Base-by-base conservation (phyloP, 768 basidiomycete species). In the Mycena indigotica region DNA sequence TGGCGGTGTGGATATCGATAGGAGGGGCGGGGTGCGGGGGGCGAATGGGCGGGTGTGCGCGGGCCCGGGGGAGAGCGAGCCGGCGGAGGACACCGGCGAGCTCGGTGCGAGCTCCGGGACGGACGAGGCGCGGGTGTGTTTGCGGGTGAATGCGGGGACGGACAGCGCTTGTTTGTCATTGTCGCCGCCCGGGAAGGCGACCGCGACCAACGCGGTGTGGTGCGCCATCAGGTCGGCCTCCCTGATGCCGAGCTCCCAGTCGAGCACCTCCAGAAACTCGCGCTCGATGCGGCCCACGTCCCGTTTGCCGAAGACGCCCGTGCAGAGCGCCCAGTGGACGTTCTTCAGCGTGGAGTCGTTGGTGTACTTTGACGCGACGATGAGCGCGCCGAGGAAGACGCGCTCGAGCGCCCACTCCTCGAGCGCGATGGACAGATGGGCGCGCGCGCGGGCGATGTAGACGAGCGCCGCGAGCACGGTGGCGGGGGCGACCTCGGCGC, bases 261-360 rank as follows among this genome's bases (percentile, higher is more conserved):
- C 76, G 35, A 82, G 70, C 23, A 82, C 79, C 54, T 76, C 77
- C 17, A 81, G 70, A 61, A 80, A 81, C 65, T 82, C 80, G 61
- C 80, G 78, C 65, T 82, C 80, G 56, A 82, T 80, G 51, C 80
- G 73, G 44, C 77, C 80, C 6, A 81, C 72, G 55, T 82, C 80
- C 28, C 80, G 76, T 59, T 77, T 78, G 55, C 79, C 76, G 55
- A 81, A 81, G 16, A 80, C 77, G 3, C 77, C 75, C 0, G 80
- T 80, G 63, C 78, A 80, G 23, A 77, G 67, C 16, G 79, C 77
- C 84, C 84, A 85, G 66, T 85, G 84, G 44, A 80, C 72, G 74
- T 85, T 85, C 74, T 49, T 48, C 15, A 55, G 46, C 17, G 54
- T 39, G 8, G 15, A 32, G 25, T 55, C 54, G 28, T 55, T 41